Evolutionary conservation across 1,284 basidiomycete genomes (phyloP).

Genomic region (Gastroboletus turbinatus): DNA sequence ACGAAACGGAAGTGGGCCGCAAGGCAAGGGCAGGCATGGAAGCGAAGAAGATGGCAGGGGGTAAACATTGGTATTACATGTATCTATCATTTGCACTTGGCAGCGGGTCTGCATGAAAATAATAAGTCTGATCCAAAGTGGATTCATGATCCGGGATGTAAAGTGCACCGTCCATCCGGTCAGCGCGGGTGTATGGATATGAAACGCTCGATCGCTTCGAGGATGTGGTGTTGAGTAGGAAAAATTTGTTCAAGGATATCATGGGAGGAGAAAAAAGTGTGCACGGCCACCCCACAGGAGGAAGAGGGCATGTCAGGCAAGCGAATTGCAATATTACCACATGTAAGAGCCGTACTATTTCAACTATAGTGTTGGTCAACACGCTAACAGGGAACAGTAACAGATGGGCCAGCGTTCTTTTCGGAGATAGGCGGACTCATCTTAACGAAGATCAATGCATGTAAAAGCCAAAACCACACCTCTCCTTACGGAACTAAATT

Average conservation of each 20-base stretch:
- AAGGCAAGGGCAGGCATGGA: conserved; percentile 25
- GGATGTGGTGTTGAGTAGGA: conserved; percentile 3
- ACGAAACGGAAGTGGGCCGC: conserved; percentile 26
- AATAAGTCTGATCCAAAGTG: conserved; percentile 12
- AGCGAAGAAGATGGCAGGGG: conserved; percentile 22
- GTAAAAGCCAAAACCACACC: conserved; percentile 35
- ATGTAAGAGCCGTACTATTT: conserved; percentile 21
- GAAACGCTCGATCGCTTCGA: conserved; percentile 25
- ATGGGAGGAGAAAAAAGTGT: conserved; percentile 9
- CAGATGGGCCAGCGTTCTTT: conserved; percentile 15
- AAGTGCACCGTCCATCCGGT: conserved; percentile 24
- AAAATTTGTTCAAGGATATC: conserved; percentile 26
- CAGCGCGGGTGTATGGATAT: conserved; percentile 34
- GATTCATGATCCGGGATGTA: conserved; percentile 32
- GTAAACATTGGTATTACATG: conserved; percentile 16
- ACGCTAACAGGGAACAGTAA: conserved; percentile 6
- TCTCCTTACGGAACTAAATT: conserved; percentile 34
- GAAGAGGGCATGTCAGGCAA: conserved; percentile 12
- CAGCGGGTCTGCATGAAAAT: conserved; percentile 10
- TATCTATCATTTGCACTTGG: conserved; percentile 9
- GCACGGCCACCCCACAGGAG: conserved; percentile 1
- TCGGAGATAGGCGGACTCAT: conserved; percentile 36
- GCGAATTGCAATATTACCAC: conserved; percentile 13
- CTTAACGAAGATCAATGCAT: conserved; percentile 34
- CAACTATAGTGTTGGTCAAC: conserved; percentile 13